Percentiles rank a stretch among this genome's conserved stretches.
Conservation (phyloP, 228 moss, liverwort and hornwort genomes). For the Sphagnum fallax region DNA sequence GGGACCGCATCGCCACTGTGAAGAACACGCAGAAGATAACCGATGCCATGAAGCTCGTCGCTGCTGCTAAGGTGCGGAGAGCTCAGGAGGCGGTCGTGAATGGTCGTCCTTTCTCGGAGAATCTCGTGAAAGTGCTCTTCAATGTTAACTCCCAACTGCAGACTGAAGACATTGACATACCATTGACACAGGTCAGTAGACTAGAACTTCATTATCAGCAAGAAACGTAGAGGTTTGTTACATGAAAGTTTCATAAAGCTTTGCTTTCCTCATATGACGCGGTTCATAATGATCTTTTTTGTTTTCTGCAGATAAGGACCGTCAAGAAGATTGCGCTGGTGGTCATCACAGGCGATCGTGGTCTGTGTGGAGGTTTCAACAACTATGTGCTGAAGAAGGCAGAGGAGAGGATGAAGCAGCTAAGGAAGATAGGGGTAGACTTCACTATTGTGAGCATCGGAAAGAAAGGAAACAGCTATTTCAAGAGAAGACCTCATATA, state of each 20-base stretch:
- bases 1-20: constrained; percentile 79
- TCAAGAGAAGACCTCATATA: constrained; percentile 65
- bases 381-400: constrained; percentile 79
- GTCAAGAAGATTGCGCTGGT: constrained; percentile 79
- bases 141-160: constrained; percentile 77
- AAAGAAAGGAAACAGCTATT: constrained; percentile 80
- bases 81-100: constrained; percentile 97
- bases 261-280: too few relatives aligned
- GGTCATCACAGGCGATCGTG: constrained; percentile 79
- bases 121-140: constrained; percentile 81
- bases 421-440: constrained; percentile 47
- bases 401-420: constrained; percentile 66
- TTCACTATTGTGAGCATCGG: constrained; percentile 72
- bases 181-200: constrained; percentile 52
- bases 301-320: constrained; percentile 27
- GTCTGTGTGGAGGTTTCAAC: constrained; percentile 84
- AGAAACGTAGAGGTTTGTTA: too few relatives aligned
- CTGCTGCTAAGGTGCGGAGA: constrained; percentile 87
- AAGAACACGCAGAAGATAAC: constrained; percentile 99
- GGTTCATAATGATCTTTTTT: too few relatives aligned
- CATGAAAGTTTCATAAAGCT: too few relatives aligned
- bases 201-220: too few relatives aligned
- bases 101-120: constrained; percentile 87
- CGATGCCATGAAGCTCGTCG: constrained; percentile 94
- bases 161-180: constrained; percentile 84